phyloP scores from a whole-genome alignment of 2,329 filamentous ascomycete genomes.

The Ophiostoma fasciatum region DNA sequence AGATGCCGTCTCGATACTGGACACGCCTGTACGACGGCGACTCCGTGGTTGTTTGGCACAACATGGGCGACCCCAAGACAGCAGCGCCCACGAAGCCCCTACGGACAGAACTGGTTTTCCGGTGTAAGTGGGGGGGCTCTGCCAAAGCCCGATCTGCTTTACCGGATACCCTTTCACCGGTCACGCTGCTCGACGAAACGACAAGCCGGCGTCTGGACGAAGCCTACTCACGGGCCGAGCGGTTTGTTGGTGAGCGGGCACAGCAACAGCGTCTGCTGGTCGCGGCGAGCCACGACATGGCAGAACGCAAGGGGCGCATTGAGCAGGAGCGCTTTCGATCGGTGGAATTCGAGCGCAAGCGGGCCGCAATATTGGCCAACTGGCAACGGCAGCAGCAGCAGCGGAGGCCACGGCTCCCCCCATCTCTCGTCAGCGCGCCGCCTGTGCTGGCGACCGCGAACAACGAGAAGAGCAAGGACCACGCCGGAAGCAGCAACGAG shows the following conservation, averaged over 20 bases:
- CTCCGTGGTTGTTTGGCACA: slow-evolving; percentile 55
- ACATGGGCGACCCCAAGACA: slow-evolving; percentile 17
- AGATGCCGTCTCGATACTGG: slow-evolving; percentile 43
- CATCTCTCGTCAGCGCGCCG: not conserved
- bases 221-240: slow-evolving; percentile 30
- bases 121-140: slow-evolving; percentile 42
- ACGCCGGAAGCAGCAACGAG: not conserved
- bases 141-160: slow-evolving; percentile 22
- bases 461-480: not conserved
- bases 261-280: slow-evolving; percentile 26
- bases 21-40: slow-evolving; percentile 65
- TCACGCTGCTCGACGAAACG: slow-evolving; percentile 22
- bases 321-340: slow-evolving; percentile 34
- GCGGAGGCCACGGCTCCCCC: not conserved
- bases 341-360: slow-evolving; percentile 34
- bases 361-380: too few relatives aligned
- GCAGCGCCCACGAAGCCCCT: slow-evolving; percentile 6
- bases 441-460: not conserved
- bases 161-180: slow-evolving; percentile 4
- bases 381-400: not conserved
- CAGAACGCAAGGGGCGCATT: slow-evolving; percentile 25
- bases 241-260: slow-evolving; percentile 23
- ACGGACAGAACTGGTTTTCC: slow-evolving; percentile 31
- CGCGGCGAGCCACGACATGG: slow-evolving; percentile 30
- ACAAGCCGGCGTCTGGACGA: slow-evolving; percentile 33